Conservation (phyloP, 1,284 basidiomycete genomes). For the Cystobasidiaceae sp. region DNA sequence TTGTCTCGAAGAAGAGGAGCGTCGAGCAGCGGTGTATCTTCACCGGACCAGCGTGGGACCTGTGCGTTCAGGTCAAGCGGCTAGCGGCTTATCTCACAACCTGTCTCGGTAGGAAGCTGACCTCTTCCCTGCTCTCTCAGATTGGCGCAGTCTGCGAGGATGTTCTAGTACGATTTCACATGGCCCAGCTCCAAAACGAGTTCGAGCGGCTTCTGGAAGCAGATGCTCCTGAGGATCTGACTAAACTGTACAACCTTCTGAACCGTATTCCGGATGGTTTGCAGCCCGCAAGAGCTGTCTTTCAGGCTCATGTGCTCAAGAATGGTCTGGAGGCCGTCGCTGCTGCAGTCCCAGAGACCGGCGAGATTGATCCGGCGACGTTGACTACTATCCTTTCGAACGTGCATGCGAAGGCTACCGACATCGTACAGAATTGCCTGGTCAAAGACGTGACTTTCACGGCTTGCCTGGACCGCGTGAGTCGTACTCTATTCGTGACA, state of each 20-base stretch:
- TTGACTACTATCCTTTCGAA: conserved; percentile 89
- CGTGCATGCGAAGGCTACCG: conserved; percentile 85
- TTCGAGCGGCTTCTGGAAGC: conserved; percentile 88
- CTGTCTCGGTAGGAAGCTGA: neutral
- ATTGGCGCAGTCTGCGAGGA: conserved; percentile 86
- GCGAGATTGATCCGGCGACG: conserved; percentile 65
- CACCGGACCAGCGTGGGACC: conserved; percentile 79
- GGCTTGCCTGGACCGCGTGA: conserved; percentile 72
- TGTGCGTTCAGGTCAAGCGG: no score
- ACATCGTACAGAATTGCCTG: conserved; percentile 85
- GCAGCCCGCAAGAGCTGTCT: conserved; percentile 83
- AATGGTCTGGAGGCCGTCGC: conserved; percentile 77
- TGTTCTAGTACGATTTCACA: conserved; percentile 83
- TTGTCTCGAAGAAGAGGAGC: conserved; percentile 87
- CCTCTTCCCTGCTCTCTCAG: neutral
- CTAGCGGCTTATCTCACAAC: no score
- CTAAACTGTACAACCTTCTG: conserved; percentile 89
- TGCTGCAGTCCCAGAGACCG: conserved; percentile 57
- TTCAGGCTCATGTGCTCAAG: conserved; percentile 90
- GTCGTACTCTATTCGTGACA: conserved; percentile 22
- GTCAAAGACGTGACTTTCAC: conserved; percentile 90
- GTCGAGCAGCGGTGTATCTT: conserved; percentile 88
- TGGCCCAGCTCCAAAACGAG: conserved; percentile 83
- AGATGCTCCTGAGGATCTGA: conserved; percentile 87
- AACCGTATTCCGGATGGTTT: conserved; percentile 83